Evolutionary conservation across 2,329 filamentous ascomycete species (phyloP), one percentile per base, ranked within the genome.

Genomic region (Leptographium lundbergii): DNA sequence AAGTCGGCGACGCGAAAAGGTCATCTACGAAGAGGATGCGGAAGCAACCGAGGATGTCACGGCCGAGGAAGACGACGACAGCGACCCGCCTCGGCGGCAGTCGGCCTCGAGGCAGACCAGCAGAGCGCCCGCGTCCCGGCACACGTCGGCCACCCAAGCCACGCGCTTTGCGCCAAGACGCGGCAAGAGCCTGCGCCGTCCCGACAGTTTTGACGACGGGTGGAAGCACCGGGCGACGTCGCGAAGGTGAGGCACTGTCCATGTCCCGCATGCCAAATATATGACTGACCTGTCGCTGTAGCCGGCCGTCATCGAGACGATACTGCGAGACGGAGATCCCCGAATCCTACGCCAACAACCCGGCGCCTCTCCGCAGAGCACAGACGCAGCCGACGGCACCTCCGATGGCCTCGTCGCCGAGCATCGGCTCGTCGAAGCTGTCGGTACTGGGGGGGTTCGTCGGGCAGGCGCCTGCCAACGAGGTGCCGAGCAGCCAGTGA

Each of bases 361-460:
- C 61, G 4, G 55, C 59, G 11, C 45, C 57, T 13, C 53, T 64
- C 13, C 64, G 63, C 25, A 66, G 69, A 60, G 67, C 71, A 17
- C 69, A 71, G 55, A 71, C 71, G 29, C 69, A 62, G 34, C 69
- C 47, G 66, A 67, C 57, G 65, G 66, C 58, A n/a, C 51, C 73
- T 17, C 68, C 71, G 61, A 62, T 68, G 50, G 67, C 70, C 11
- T 69, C 72, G 17, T 67, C 70, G 57, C 69, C 70, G 27, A 74
- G 71, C 65, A 59, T 71, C 55, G 67, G 66, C 60, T 71, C 72
- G 32, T 71, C 72, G 13, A 39, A 39, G 9, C 36, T 39, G 36
- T 39, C 36, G 22, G 67, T 71, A 59, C 66, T 73, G 58, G 69
- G 68, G 34, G 70, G 63, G 62, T 67, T 69, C 59, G 67, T 70